Base-by-base conservation (phyloP, 345 rosid genomes). In the Populus ilicifolia region DNA sequence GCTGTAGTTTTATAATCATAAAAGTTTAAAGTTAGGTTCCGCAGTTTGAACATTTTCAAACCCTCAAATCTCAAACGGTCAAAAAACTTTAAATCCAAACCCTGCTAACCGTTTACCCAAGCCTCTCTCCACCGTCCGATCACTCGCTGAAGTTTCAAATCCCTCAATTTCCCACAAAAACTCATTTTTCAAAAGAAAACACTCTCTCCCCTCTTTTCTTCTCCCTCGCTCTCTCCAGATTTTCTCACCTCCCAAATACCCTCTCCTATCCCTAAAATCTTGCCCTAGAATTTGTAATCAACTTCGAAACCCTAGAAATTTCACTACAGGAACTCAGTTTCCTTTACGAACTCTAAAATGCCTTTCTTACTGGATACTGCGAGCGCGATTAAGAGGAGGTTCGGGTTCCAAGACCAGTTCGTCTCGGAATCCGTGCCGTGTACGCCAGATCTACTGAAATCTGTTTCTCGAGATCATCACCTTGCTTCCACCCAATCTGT, bases 291-390 rank as follows among this genome's bases (percentile, higher is more conserved):
- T 36, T 35, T 35, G 27, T 59, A 7, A n/a, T n/a, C 64, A 20
- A 8, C 63, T 36, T 30, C 39, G 29, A 64, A 64, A 25, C 70
- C 30, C 48, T 46, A 21, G 5, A 39, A 20, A 39, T 46, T 14
- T 46, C 50, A 46, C 50, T 12, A 46, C 50, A 46, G 50, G 16
- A 46, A 46, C 50, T 46, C 6, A 46, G 11, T 46, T 46, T 46
- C 50, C 50, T 46, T 46, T 0, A 46, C 50, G 50, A 46, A 46
- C 50, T 12, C 5, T 59, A 23, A 69, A 67, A 94, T 94, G 98
- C 92, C 98, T 81, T 89, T 94, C 70, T 77, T 91, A 25, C 88
- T 93, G 2, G 98, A 96, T 74, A 87, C 93, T 8, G 92, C 95
- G 30, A 92, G 94, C 69, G 97, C 95, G 29, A 86, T 90, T 70